Base-by-base conservation (phyloP, 1,139 yeast species). In the Lodderomyces pseudojiufengensis region DNA sequence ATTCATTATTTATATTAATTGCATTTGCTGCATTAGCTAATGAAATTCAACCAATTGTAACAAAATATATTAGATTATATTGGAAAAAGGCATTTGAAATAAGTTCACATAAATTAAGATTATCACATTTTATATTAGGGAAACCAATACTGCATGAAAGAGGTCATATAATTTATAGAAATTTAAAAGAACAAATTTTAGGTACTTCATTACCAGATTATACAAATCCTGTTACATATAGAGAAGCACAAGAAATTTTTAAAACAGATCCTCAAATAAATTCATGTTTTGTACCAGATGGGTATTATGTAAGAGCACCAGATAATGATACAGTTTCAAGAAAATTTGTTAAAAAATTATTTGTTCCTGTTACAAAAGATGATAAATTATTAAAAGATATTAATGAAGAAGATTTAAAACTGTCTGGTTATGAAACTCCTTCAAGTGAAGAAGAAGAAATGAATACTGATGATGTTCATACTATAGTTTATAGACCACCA, bases 401-500 rank as follows among this genome's bases (percentile, higher is more conserved):
- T n/a, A 9, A 18, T 14, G 39, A 30, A 20, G 46, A 61, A 3
- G 28, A 35, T 5, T 4, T 26, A 11, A 32, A 29, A 22, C 23
- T 23, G 4, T 25, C 36, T n/a, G 47, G 45, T 9, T 43, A 43
- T 29, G 47, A 43, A 23, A 38, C 40, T 5, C 42, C 43, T 9
- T 65, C 66, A 32, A 54, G 51, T 2, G 47, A 43, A 30, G 49
- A 47, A 27, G 76, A 68, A 21, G 77, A 78, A 35, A 37, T 50
- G 22, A 53, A 66, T 32, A 64, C 65, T 36, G 77, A 79, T 31
- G 77, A 78, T 41, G 69, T 76, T 1, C 86, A 90, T 54, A 68
- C 77, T 1, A 75, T 90, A 23, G 97, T 90, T 2, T 92, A 90
- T 59, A 70, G 88, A 36, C 98, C 98, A 3, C 95, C 95, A 2